Evolutionary conservation across 2,329 filamentous ascomycete genomes (phyloP), one percentile per base, ranked within the genome.

Genomic region (Aspergillus quadrilineatus): DNA sequence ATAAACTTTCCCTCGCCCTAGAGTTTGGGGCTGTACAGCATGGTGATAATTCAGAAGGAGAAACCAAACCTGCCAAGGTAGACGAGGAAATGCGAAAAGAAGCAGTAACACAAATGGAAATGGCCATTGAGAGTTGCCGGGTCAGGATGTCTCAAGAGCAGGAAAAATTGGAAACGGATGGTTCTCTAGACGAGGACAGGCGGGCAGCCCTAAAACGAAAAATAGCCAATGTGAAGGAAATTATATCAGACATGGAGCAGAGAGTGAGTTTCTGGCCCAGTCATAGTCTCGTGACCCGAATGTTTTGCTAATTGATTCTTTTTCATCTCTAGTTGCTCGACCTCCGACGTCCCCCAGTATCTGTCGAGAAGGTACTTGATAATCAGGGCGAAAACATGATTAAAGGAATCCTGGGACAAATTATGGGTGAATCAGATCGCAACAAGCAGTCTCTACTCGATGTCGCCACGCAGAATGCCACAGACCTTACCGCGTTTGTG

Each of bases 1-100:
- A 89, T 80, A 97, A 97, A 76, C 86, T 99, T 28, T 96, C 93
- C 0, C 84, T 99, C 14, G 94, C 94, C 0, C 83, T 99, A 29
- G 94, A 99, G 70, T 97, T 97, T 65, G 90, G 90, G 4, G 94
- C 91, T 0, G 85, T 94, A 45, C 89, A 87, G 30, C 72, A 73
- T 58, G 66, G 69, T 30, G 58, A 55, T 26, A 57, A 56, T 8
- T 47, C 42, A 15, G 46, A 78, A 60, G 32, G 77, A 66, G 55
- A 81, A 72, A 48, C 73, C 71, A 34, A 76, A 66, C 7, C 78
- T 66, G 12, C 62, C 46, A 62, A 62, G 17, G 60, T 85, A 10
- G 80, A 87, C 63, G 79, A 82, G 65, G 75, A 74, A 4, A 76
- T 86, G 73, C 77, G 83, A 42, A 78, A 80, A 53, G 82, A 86